phyloP scores from a whole-genome alignment of 306 rosid genomes.

The Quercus rubra region DNA sequence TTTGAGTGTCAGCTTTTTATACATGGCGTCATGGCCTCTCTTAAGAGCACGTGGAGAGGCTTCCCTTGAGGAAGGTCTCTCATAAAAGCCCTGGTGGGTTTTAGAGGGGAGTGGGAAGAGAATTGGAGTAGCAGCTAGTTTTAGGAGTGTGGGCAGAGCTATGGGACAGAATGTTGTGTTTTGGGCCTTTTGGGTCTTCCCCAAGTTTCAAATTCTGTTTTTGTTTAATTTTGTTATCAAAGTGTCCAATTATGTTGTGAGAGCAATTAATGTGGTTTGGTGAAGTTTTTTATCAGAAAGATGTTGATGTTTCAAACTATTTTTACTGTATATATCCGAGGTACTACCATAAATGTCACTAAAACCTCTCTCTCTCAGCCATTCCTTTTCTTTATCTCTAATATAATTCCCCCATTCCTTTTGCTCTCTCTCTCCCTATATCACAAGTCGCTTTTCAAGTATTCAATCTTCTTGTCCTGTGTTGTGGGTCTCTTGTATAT shows the following conservation, averaged over 20 bases:
- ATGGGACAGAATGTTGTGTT: constrained; percentile 45
- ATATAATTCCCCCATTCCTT: constrained; percentile 38
- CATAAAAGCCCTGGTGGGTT: constrained; percentile 4
- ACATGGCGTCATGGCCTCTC: constrained; percentile 30
- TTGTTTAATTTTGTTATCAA: constrained; percentile 16
- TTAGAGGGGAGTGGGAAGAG: neutral
- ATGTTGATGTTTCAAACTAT: constrained; percentile 61
- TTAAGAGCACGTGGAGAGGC: constrained; percentile 29
- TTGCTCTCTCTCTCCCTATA: constrained; percentile 24
- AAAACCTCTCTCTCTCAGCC: constrained; percentile 19
- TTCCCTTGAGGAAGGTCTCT: constrained; percentile 9
- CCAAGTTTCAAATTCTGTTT: constrained; percentile 29
- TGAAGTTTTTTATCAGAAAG: constrained; percentile 48
- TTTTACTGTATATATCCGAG: constrained; percentile 59
- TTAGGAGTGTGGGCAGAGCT: constrained; percentile 10
- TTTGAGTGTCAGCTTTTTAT: constrained; percentile 48
- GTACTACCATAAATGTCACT: constrained; percentile 59
- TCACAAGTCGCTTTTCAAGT: constrained; percentile 27
- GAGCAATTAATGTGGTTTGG: constrained; percentile 72
- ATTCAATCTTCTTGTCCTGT: constrained; percentile 8
- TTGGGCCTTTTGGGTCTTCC: constrained; percentile 20
- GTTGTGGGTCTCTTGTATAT: neutral
- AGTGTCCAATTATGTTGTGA: constrained; percentile 33
- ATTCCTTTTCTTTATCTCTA: constrained; percentile 3
- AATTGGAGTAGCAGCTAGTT: neutral